Percentiles rank a stretch among this genome's conserved stretches.
phyloP scores from a whole-genome alignment of 306 rosid species.

The Lathyrus aphaca region DNA sequence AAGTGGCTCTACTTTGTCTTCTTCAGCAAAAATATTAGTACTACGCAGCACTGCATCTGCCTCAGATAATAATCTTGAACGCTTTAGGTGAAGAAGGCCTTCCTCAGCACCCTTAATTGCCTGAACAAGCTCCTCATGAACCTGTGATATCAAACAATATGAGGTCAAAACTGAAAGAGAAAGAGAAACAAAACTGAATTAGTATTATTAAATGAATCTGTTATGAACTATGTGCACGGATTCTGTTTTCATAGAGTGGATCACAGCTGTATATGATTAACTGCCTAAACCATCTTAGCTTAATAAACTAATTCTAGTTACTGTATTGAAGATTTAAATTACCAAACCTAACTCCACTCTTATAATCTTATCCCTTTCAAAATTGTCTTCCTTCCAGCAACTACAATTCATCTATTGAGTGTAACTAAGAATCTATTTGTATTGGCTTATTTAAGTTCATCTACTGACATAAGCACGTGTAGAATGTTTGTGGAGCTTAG shows the following conservation, averaged over 20 bases:
- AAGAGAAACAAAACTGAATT: background rate
- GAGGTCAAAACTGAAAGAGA: background rate
- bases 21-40: slow-evolving; percentile 45
- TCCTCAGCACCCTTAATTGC: slow-evolving; percentile 92
- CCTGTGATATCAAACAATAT: slow-evolving; percentile 47
- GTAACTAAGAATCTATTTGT: background rate
- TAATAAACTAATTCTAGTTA: background rate
- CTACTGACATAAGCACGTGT: background rate
- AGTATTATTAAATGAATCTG: background rate
- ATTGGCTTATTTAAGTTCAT: background rate
- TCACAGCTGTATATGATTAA: background rate
- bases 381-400: background rate
- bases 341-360: slow-evolving; percentile 4
- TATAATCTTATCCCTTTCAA: background rate
- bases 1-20: slow-evolving; percentile 58
- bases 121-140: slow-evolving; percentile 78
- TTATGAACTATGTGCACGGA: background rate
- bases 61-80: slow-evolving; percentile 74
- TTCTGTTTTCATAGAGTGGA: background rate
- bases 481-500: background rate
- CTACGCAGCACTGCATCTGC: slow-evolving; percentile 62
- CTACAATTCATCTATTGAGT: background rate
- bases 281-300: background rate
- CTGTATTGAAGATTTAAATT: background rate
- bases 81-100: slow-evolving; percentile 83